Evolutionary conservation across 495 filamentous ascomycete species (phyloP).

Genomic region (Bombardia bombarda): DNA sequence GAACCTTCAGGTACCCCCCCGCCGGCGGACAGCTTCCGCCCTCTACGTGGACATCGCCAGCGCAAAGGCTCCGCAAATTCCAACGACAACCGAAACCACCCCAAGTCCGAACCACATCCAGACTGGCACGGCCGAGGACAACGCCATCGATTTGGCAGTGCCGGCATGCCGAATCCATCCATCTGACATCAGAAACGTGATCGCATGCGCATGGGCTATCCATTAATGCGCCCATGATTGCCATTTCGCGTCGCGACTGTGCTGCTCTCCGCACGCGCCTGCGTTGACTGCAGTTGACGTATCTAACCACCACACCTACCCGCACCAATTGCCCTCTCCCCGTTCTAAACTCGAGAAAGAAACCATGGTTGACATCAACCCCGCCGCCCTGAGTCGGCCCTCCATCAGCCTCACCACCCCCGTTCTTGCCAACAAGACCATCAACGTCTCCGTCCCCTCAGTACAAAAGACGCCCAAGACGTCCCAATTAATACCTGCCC

Average conservation of each 20-base stretch:
- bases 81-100: constrained; percentile 16
- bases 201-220: constrained; percentile 28
- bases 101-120: constrained; percentile 12
- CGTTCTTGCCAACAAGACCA: constrained; percentile 50
- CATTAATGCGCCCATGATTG: constrained; percentile 28
- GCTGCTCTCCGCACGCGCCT: constrained; percentile 36
- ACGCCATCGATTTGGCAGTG: constrained; percentile 22
- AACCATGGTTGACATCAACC: constrained; percentile 76
- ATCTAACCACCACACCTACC: constrained; percentile 6
- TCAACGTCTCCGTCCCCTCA: constrained; percentile 48
- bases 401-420: constrained; percentile 54
- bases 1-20: neutral
- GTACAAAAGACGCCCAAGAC: constrained; percentile 56
- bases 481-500: constrained; percentile 56
- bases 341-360: constrained; percentile 1
- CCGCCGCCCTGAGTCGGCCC: constrained; percentile 68
- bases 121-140: constrained; percentile 2
- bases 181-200: constrained; percentile 21
- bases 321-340: constrained; percentile 3
- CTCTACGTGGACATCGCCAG: neutral
- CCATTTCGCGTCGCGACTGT: constrained; percentile 34
- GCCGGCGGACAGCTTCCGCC: neutral
- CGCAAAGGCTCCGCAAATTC: constrained; percentile 16
- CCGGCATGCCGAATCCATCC: constrained; percentile 31
- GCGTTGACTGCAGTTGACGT: constrained; percentile 14